These are phyloP conservation scores for Syzygium malaccense DNA, from an alignment of 441 rosid species.

Conservation along the genomic window DNA sequence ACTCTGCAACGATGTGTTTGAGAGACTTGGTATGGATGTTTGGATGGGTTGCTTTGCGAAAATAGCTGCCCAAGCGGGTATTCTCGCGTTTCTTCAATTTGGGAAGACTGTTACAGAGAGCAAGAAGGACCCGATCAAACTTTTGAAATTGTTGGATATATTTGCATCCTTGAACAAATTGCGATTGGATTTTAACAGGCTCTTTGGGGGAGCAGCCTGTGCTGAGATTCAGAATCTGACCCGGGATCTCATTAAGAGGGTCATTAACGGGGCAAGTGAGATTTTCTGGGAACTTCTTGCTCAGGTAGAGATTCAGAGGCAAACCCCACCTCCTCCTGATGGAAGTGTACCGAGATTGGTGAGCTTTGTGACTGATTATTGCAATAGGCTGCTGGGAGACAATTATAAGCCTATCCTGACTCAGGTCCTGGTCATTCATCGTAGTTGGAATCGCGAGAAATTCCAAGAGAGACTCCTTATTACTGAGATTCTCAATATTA, in stretches of 20 bases:
- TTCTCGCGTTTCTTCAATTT: slow-evolving; percentile 87
- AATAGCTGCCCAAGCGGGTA: slow-evolving; percentile 95
- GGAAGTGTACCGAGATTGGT: slow-evolving; percentile 77
- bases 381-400: slow-evolving; percentile 79
- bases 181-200: slow-evolving; percentile 86
- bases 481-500: slow-evolving; percentile 51
- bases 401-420: slow-evolving; percentile 68
- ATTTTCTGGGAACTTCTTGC: slow-evolving; percentile 88
- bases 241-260: slow-evolving; percentile 84
- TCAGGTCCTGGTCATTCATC: slow-evolving; percentile 79
- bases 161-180: slow-evolving; percentile 79
- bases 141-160: slow-evolving; percentile 80
- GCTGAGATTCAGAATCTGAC: slow-evolving; percentile 87
- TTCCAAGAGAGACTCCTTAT: slow-evolving; percentile 82
- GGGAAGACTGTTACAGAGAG: slow-evolving; percentile 91
- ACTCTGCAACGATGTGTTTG: slow-evolving; percentile 91
- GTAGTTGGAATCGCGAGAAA: slow-evolving; percentile 86
- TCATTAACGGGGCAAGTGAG: slow-evolving; percentile 83
- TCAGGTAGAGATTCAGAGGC: slow-evolving; percentile 88
- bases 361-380: slow-evolving; percentile 78
- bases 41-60: slow-evolving; percentile 97
- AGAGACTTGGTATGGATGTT: slow-evolving; percentile 69
- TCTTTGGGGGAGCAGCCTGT: slow-evolving; percentile 93
- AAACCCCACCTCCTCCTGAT: slow-evolving; percentile 68
- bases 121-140: slow-evolving; percentile 92